Conservation (phyloP, 164 flowering plant species). For the Aristolochia contorta region DNA sequence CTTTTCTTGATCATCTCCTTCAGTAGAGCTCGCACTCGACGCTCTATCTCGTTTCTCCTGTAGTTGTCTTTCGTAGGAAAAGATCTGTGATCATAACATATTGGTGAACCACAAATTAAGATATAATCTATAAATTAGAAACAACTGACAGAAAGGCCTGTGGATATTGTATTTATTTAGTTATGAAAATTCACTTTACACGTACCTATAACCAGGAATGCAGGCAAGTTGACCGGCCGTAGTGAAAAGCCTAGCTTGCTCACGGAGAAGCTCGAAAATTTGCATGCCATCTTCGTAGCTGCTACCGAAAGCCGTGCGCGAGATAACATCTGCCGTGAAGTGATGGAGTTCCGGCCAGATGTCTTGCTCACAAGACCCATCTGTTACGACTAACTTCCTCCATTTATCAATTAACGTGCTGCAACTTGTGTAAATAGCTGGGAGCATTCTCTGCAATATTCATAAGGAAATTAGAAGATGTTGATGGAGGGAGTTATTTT, state of each 20-base stretch:
- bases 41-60: constrained; percentile 1
- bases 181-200: too few relatives aligned
- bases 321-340: constrained; percentile 22
- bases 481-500: too few relatives aligned
- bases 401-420: constrained; percentile 14
- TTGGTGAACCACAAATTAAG: too few relatives aligned
- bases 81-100: constrained; percentile 5
- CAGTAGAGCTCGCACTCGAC: constrained; percentile 3
- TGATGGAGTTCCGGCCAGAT: constrained; percentile 18
- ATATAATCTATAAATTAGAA: too few relatives aligned
- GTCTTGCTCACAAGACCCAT: constrained; percentile 17
- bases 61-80: constrained; percentile 5
- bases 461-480: background rate
- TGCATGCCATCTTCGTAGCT: constrained; percentile 22
- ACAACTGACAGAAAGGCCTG: background rate
- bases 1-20: constrained; percentile 2
- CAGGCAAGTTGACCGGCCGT: background rate
- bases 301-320: constrained; percentile 28
- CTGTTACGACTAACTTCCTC: constrained; percentile 9
- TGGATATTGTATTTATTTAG: background rate
- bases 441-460: constrained; percentile 24
- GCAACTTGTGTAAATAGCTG: constrained; percentile 14
- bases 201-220: constrained; percentile 32
- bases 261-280: constrained; percentile 20
- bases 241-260: constrained; percentile 4